phyloP scores from a whole-genome alignment of 2,329 filamentous ascomycete genomes.

The Sclerotinia subarctica region DNA sequence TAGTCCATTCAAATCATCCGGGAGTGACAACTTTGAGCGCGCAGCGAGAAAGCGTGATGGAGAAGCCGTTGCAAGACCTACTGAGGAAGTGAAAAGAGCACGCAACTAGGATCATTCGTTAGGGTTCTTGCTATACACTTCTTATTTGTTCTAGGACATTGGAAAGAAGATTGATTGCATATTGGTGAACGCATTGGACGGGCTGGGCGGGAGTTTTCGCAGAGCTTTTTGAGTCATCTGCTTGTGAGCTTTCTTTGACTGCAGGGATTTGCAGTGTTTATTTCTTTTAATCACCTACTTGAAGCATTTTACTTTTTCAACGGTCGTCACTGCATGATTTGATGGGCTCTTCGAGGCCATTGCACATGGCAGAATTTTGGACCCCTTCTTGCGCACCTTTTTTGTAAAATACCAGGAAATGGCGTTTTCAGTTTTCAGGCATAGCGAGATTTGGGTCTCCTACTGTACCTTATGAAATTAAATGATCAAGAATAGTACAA shows the following conservation, averaged over 20 bases:
- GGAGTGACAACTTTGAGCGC: constrained; percentile 42
- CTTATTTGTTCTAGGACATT: constrained; percentile 5
- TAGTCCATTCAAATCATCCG: constrained; percentile 64
- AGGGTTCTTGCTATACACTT: not conserved
- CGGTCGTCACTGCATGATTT: constrained; percentile 7
- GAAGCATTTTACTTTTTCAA: constrained; percentile 13
- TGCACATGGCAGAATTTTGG: constrained; percentile 13
- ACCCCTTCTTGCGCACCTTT: not conserved
- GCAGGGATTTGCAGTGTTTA: not conserved
- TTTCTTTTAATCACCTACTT: constrained; percentile 14
- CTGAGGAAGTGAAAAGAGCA: constrained; percentile 24
- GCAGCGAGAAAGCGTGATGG: constrained; percentile 47
- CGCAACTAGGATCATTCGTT: constrained; percentile 8
- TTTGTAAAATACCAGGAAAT: constrained; percentile 19
- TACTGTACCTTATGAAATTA: constrained; percentile 18
- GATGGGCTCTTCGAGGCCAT: constrained; percentile 9
- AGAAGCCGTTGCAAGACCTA: constrained; percentile 38
- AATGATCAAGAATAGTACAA: constrained; percentile 8
- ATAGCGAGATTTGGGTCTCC: constrained; percentile 18
- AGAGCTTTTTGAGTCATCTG: constrained; percentile 5
- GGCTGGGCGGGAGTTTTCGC: constrained; percentile 2
- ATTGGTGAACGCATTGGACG: constrained; percentile 6
- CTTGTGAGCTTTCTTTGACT: not conserved
- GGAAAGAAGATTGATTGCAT: constrained; percentile 5
- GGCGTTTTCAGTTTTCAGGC: constrained; percentile 17